Evolutionary conservation across 1,284 basidiomycete species (phyloP), one percentile per base, ranked within the genome.

Genomic region (Coniferiporia sulphurascens): DNA sequence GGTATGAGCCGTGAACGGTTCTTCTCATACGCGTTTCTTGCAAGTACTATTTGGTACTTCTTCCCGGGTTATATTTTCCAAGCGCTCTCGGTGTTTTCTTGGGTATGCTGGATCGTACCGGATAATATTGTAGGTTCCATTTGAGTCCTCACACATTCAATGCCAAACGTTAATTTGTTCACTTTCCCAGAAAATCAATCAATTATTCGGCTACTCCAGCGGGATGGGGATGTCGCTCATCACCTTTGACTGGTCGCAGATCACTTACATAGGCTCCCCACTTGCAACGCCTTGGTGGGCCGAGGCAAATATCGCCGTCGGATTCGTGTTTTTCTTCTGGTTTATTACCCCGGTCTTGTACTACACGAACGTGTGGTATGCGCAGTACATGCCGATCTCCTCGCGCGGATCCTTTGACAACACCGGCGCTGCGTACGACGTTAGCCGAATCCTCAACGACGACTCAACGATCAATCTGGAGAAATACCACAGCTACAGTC

Each of bases 401-500:
- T 77, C 83, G 1, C 72, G 76, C 12, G 69, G 62, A 35, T 78
- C 83, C 1, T 89, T 74, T 65, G 86, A 88, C 66, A 87, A 87
- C 65, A 80, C 78, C 6, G 91, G 90, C 1, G 53, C 65, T 0
- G 46, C 70, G 0, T 98, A 95, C 78, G 78, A 95, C 61, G 80
- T 93, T 15, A 70, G 73, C 0, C 73, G 74, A 7, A 87, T 98
- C 48, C 72, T 95, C 53, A 84, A 75, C 17, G 53, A 74, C 0
- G 79, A 87, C 21, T 68, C 74, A 1, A 78, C 79, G 2, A 77
- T 96, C 65, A 83, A 93, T 70, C 50, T 74, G 13, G 72, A 73
- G 0, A 87, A 83, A 0, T 97, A 96, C 72, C 70, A 82, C 58
- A 74, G 70, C 1, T 98, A 98, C 69, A 94, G 91, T 58, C 93